phyloP scores from a whole-genome alignment of 2,329 filamentous ascomycete genomes.

The Botryotinia convoluta region DNA sequence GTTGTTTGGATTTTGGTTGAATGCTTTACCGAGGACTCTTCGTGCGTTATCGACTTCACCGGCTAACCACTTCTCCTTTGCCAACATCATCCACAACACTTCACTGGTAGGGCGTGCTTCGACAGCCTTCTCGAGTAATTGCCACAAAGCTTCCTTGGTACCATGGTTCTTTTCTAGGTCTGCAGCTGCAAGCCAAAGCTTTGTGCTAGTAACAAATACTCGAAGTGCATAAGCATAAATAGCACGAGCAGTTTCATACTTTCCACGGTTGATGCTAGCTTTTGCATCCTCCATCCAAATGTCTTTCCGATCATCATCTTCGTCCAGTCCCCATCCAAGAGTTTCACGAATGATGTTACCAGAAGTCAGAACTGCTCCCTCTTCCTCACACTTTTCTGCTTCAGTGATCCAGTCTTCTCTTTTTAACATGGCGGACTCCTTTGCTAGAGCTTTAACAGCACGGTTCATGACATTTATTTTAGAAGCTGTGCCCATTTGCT shows the following conservation, averaged over 20 bases:
- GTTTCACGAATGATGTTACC: slow-evolving; percentile 89
- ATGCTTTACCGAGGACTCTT: slow-evolving; percentile 80
- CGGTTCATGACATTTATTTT: slow-evolving; percentile 93
- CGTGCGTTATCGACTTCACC: slow-evolving; percentile 86
- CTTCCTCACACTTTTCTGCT: slow-evolving; percentile 91
- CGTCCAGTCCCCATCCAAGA: slow-evolving; percentile 86
- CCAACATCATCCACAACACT: slow-evolving; percentile 92
- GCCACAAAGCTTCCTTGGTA: slow-evolving; percentile 75
- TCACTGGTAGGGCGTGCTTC: slow-evolving; percentile 90
- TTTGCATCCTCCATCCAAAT: slow-evolving; percentile 95
- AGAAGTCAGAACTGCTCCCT: slow-evolving; percentile 83
- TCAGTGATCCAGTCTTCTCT: slow-evolving; percentile 96
- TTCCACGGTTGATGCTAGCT: slow-evolving; percentile 73
- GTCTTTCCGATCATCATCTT: slow-evolving; percentile 94
- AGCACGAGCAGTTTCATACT: slow-evolving; percentile 85
- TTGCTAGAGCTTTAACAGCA: slow-evolving; percentile 81
- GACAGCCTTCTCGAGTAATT: slow-evolving; percentile 86
- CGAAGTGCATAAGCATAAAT: slow-evolving; percentile 90
- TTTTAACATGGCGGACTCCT: slow-evolving; percentile 94
- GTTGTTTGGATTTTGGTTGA: slow-evolving; percentile 93
- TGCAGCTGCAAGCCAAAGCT: slow-evolving; percentile 85
- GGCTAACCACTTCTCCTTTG: slow-evolving; percentile 89
- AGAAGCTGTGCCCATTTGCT: slow-evolving; percentile 74
- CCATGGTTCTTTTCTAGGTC: slow-evolving; percentile 91
- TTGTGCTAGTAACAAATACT: slow-evolving; percentile 84